Evolutionary conservation across 495 filamentous ascomycete species (phyloP), one percentile per base, ranked within the genome.

Genomic region (Mytilinidion resinicola): DNA sequence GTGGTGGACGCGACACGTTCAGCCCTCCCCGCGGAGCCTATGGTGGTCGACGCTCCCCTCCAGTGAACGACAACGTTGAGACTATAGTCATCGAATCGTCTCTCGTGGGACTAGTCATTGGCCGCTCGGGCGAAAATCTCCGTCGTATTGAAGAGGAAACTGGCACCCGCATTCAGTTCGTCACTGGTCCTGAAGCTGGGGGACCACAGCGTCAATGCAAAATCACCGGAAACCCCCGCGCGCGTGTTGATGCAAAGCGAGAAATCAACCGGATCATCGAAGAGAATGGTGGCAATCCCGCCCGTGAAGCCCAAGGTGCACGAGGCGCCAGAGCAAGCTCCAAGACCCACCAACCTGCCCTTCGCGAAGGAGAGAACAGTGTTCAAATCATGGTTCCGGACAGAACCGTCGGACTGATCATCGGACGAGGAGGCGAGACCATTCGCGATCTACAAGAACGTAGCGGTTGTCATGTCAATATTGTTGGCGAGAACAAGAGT

Each of bases 371-470:
- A 51, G 89, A 91, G 69, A 84, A 87, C 55, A 85, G 78, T 56
- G 81, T 84, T 46, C 85, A 91, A 71, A 90, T 93, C 59, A 89
- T 92, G 84, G 89, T 93, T 8, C 89, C 89, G n/a, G 89, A 91
- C 72, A 80, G 87, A 57, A 92, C 88, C 3, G 88, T 92, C 53
- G 88, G 88, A 54, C 75, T 92, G 34, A 91, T 92, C 59, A 92
- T 92, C 60, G 88, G 88, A 20, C 82, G 89, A 46, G 88, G 88
- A 19, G 88, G 88, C 30, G 88, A 92, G 72, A 91, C 89, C 5
- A 92, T 92, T 60, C 85, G 91, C 36, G 92, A 96, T 70, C 82
- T 92, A 12, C 89, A 93, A 68, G 89, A 93, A 66, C 80, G 87
- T 54, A 90, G 86, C 62, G 85, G 82, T 1, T 93, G 89, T 62